A percentile compares a stretch with the other conserved stretches of the same genome.
Conservation (phyloP, 2,329 filamentous ascomycete species). For the Ceratocystis cubensis region DNA sequence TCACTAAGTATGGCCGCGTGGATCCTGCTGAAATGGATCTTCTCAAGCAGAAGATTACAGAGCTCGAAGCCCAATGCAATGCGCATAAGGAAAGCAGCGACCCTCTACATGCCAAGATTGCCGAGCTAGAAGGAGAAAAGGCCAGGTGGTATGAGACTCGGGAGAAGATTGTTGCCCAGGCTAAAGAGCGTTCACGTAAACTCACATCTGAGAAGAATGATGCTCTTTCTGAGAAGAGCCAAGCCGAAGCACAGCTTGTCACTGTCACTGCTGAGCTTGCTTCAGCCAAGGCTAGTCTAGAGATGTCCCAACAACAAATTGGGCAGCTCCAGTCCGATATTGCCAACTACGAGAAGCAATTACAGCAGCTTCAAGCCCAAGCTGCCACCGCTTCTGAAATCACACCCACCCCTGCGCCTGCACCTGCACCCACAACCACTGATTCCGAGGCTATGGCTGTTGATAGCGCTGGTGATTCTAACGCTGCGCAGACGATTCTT, state of each 20-base stretch:
- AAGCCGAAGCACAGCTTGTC: slow-evolving; percentile 39
- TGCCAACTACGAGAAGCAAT: slow-evolving; percentile 33
- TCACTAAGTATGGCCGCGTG: slow-evolving; percentile 89
- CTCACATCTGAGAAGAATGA: slow-evolving; percentile 44
- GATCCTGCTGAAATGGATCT: slow-evolving; percentile 88
- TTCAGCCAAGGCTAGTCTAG: slow-evolving; percentile 32
- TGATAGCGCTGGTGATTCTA: slow-evolving; percentile 33
- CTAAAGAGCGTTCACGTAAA: slow-evolving; percentile 47
- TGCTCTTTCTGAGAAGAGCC: slow-evolving; percentile 38
- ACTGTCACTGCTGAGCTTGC: slow-evolving; percentile 43
- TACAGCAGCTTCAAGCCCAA: slow-evolving; percentile 29
- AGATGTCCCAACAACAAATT: slow-evolving; percentile 28
- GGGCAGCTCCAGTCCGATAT: slow-evolving; percentile 34
- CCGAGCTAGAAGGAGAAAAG: slow-evolving; percentile 45
- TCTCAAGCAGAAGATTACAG: slow-evolving; percentile 64
- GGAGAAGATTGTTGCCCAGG: slow-evolving; percentile 46
- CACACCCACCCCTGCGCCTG: slow-evolving; percentile 23
- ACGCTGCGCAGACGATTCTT: slow-evolving; percentile 7
- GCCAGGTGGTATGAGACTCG: slow-evolving; percentile 40
- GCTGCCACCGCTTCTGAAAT: neutral
- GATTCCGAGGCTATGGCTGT: slow-evolving; percentile 24
- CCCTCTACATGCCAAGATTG: slow-evolving; percentile 41
- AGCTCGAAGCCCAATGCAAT: slow-evolving; percentile 53
- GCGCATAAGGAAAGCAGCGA: slow-evolving; percentile 38
- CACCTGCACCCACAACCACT: slow-evolving; percentile 26